Base-by-base conservation (phyloP, 345 rosid genomes). In the Viola odorata region DNA sequence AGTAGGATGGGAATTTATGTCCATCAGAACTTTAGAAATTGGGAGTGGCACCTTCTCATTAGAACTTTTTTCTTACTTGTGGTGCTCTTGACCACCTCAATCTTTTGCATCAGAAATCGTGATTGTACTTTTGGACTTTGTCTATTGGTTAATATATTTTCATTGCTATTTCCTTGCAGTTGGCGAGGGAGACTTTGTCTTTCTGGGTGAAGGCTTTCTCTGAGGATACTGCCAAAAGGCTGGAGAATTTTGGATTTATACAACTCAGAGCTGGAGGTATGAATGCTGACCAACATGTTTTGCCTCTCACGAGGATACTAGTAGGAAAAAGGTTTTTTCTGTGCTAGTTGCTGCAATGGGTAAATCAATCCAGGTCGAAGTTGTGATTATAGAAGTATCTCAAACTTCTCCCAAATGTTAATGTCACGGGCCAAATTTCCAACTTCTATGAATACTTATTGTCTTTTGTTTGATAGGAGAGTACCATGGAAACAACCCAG, bases 151-250 rank as follows among this genome's bases (percentile, higher is more conserved):
- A 50, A 15, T 37, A 14, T 44, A 41, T 51, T 62, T 41, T 58
- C 41, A n/a, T 53, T 67, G 36, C 62, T 65, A 51, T 66, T 66
- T 69, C 63, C 66, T 69, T 72, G 42, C 84, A 94, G 99, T 77
- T 94, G 71, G 96, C 96, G 39, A 90, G 99, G 74, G 99, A 94
- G 76, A 74, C 96, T 5, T 66, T 94, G 74, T 94, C 99, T 66
- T 94, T 88, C 76, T 94, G 99, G 99, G 97, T 90, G 63, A 94
- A 94, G 76, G 99, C 99, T 65, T 94, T 90, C 72, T 94, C 99
- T 16, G 95, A 86, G 75, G 99, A 90, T 65, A 94, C 99, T 41
- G 88, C 99, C 13, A 94, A 94, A 76, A 81, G 99, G 72, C 75
- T 94, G 75, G 96, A 94, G 75, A 94, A 94, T 58, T 94, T 82